Evolutionary conservation across 2,329 filamentous ascomycete genomes (phyloP), one percentile per base, ranked within the genome.

Genomic region (Alternaria burnsii): DNA sequence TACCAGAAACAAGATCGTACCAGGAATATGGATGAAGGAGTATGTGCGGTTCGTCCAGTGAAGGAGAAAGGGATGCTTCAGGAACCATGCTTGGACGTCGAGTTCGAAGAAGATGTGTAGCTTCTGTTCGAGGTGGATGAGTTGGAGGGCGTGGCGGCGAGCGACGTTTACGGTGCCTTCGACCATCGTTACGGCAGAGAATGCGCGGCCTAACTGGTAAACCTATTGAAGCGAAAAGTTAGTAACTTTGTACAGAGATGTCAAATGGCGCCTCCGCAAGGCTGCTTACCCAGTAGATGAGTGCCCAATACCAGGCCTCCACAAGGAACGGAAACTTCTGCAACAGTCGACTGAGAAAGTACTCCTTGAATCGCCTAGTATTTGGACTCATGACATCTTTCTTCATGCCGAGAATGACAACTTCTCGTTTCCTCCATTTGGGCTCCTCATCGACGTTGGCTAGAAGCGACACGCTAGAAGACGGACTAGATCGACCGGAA

Each of bases 21-120:
- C 90, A 0, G 90, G 90, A 59, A 92, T 92, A 76, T 92, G 90
- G 70, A 93, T 91, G 78, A 91, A 92, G 6, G 89, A 91, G 78
- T 92, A 92, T 28, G 86, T 84, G 71, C 89, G 85, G 78, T 92
- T 92, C 68, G 88, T 90, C 86, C 86, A 91, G 66, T 82, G 85
- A 81, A 93, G 85, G 42, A 89, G 69, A 28, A 80, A 72, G 2
- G 87, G 84, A 52, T 84, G 83, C 20, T 79, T 75, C 51, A 88
- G 78, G 71, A 88, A 87, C 75, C 80, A 84, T 34, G 76, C 76
- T 77, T 92, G 90, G 46, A 92, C 83, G 12, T 80, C 80, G 4
- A 87, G 78, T 75, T 92, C 90, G 79, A 84, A 82, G 76, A 91
- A 92, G 30, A 92, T 84, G 59, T 85, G 83, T 2, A 91, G 81